Evolutionary conservation across 2,329 filamentous ascomycete species (phyloP).

Genomic region (Trichophyton mentagrophytes): DNA sequence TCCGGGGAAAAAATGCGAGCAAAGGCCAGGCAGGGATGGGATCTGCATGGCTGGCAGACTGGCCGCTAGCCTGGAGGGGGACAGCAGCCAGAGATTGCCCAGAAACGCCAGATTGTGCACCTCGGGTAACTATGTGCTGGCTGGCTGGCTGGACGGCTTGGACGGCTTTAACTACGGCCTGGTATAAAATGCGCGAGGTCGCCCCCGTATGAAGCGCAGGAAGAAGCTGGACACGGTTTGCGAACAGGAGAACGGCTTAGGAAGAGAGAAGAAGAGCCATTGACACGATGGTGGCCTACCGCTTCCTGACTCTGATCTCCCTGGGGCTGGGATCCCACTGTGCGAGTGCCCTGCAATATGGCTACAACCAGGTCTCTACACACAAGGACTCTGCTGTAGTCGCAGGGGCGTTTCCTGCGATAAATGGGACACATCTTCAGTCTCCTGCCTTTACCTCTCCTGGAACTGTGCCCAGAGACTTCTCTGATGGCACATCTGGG

Average conservation of each 20-base stretch:
- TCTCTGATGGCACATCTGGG: neutral
- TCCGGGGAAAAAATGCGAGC: too few species aligned
- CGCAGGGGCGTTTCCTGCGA: constrained; percentile 1
- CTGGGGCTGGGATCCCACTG: neutral
- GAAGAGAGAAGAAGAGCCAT: neutral
- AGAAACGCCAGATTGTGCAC: neutral
- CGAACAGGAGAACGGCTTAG: neutral
- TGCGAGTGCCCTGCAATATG: constrained; percentile 4
- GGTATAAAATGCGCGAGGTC: neutral
- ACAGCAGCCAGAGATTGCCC: neutral
- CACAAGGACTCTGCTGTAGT: neutral
- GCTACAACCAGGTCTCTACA: constrained; percentile 1
- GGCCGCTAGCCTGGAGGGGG: too few species aligned
- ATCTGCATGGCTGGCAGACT: too few species aligned
- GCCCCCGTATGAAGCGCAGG: neutral
- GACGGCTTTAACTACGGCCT: too few species aligned
- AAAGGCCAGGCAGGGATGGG: too few species aligned
- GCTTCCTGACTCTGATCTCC: neutral
- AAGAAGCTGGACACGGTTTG: neutral
- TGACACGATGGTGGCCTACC: neutral
- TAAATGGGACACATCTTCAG: neutral
- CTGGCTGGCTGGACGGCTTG: neutral
- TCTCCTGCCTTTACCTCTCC: constrained; percentile 4
- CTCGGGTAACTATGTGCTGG: neutral
- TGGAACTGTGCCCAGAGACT: neutral